Evolutionary conservation across 495 filamentous ascomycete species (phyloP).

Genomic region (Penicillium tannophilum): DNA sequence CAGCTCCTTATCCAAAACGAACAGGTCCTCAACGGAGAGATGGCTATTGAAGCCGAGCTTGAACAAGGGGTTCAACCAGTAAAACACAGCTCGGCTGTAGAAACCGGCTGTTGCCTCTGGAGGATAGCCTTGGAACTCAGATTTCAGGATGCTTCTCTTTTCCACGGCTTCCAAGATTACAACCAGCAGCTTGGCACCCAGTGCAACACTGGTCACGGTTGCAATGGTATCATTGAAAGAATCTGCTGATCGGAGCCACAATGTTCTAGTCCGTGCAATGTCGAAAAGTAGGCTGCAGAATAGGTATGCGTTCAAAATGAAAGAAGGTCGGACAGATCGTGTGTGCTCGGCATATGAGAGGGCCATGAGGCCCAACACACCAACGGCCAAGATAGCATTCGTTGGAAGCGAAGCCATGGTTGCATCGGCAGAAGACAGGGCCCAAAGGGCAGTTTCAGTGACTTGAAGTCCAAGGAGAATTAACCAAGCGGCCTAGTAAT

Average conservation of each 20-base stretch:
- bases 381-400: constrained; percentile 45
- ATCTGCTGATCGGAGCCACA: constrained; percentile 54
- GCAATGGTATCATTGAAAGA: constrained; percentile 38
- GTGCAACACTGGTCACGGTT: constrained; percentile 48
- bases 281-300: constrained; percentile 63
- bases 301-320: constrained; percentile 61
- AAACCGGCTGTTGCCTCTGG: constrained; percentile 63
- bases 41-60: constrained; percentile 46
- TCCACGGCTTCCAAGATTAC: constrained; percentile 56
- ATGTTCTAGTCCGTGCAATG: constrained; percentile 53
- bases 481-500: constrained; percentile 41
- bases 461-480: constrained; percentile 47
- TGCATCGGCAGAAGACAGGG: constrained; percentile 30
- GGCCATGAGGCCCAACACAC: constrained; percentile 39
- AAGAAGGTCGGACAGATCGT: constrained; percentile 57
- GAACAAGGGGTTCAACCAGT: constrained; percentile 62
- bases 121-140: constrained; percentile 46
- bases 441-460: constrained; percentile 51
- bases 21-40: constrained; percentile 50
- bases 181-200: constrained; percentile 51
- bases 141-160: constrained; percentile 53
- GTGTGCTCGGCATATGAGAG: constrained; percentile 62
- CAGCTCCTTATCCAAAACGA: constrained; percentile 47
- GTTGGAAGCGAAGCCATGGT: constrained; percentile 51
- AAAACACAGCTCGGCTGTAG: constrained; percentile 54